Conservation (phyloP, 208 protist genomes). For the Naegleria gruberi region DNA sequence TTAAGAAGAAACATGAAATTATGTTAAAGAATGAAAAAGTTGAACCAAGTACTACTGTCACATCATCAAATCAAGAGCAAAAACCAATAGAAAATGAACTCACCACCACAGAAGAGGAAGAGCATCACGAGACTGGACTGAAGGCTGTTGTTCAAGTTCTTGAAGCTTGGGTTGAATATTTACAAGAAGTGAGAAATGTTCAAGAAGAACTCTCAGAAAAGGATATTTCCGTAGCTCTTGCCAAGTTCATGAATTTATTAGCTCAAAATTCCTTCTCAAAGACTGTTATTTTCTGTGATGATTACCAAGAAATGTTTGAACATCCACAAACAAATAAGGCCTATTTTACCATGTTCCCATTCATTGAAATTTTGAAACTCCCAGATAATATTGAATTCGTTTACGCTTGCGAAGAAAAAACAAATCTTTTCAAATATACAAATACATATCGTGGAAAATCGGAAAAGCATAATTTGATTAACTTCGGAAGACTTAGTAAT, state of each 20-base stretch:
- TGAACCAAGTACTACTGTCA: background rate
- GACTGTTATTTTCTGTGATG: background rate
- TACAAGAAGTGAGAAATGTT: background rate
- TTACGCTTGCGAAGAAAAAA: background rate
- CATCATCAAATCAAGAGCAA: background rate
- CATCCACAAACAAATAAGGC: background rate
- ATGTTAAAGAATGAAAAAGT: background rate
- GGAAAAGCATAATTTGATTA: background rate
- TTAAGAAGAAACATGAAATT: background rate
- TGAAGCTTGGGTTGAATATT: background rate
- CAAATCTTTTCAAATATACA: background rate
- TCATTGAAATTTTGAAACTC: background rate
- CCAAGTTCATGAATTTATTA: background rate
- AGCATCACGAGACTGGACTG: background rate
- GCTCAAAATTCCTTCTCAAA: background rate
- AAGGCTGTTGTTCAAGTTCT: background rate
- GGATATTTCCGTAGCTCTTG: background rate
- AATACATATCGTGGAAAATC: background rate
- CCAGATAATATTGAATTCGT: background rate
- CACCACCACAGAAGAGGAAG: background rate
- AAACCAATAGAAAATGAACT: background rate
- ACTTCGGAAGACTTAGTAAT: background rate
- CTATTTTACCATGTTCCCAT: background rate
- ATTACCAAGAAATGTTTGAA: background rate
- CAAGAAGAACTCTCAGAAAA: background rate